Percentiles rank a stretch among this genome's conserved stretches.
These are phyloP conservation scores for Lasiodiplodia theobromae DNA, from an alignment of 2,329 filamentous ascomycete genomes.

Conservation along the genomic window DNA sequence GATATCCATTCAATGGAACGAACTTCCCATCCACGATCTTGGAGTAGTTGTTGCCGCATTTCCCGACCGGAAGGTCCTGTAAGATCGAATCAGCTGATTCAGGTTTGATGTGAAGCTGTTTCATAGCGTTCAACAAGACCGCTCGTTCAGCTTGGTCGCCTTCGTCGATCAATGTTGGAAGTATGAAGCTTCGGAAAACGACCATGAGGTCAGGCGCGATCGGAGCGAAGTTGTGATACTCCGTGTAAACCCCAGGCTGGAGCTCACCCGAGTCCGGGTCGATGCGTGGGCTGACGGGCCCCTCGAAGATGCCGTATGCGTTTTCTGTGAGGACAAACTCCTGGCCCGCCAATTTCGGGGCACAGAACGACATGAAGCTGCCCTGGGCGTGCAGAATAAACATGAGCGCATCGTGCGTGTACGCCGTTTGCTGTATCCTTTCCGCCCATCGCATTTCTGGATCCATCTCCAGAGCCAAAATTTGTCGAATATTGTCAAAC, in stretches of 20 bases:
- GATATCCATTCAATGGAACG: not conserved
- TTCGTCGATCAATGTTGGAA: not conserved
- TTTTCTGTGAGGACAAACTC: not conserved
- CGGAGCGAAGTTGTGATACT: not conserved
- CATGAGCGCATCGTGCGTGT: not conserved
- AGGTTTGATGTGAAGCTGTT: not conserved
- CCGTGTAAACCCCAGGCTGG: not conserved
- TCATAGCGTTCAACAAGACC: not conserved
- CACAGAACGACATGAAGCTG: not conserved
- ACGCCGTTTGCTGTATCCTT: not conserved
- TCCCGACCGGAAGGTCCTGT: not conserved
- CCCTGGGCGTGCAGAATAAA: not conserved
- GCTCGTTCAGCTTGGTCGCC: not conserved
- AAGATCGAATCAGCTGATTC: not conserved
- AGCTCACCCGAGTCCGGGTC: not conserved
- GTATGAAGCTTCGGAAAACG: not conserved
- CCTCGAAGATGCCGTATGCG: not conserved
- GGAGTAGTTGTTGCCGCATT: not conserved
- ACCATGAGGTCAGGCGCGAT: not conserved
- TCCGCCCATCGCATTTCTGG: not conserved
- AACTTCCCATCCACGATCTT: not conserved
- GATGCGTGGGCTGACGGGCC: not conserved
- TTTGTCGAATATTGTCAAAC: not conserved
- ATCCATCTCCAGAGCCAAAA: not conserved
- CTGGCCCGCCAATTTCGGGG: not conserved